Evolutionary conservation across 1,139 yeast species (phyloP).

Genomic region (Yarrowia galli): DNA sequence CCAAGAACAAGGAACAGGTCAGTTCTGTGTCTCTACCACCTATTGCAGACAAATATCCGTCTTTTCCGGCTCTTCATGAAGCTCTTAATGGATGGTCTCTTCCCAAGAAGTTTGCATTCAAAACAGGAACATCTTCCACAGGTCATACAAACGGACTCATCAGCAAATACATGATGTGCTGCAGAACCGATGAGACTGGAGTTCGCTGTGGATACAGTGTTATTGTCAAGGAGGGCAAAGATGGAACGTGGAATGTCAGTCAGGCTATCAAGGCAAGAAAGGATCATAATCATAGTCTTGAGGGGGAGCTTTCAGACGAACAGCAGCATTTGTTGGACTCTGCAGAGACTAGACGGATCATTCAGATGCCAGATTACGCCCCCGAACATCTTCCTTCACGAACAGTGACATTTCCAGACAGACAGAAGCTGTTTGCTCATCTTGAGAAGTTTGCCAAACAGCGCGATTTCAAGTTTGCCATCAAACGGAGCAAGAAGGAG

Average conservation of each 20-base stretch:
- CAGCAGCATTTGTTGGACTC: constrained; percentile 6
- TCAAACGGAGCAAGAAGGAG: constrained; percentile 22
- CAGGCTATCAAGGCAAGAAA: constrained; percentile 9
- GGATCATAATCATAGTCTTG: constrained; percentile 6
- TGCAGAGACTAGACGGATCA: constrained; percentile 22
- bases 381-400: constrained; percentile 14
- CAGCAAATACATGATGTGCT: constrained; percentile 25
- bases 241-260: constrained; percentile 10
- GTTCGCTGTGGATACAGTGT: constrained; percentile 7
- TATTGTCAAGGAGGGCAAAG: constrained; percentile 18
- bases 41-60: not conserved
- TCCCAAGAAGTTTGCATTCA: constrained; percentile 16
- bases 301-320: not conserved
- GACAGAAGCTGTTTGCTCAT: not conserved
- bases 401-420: not conserved
- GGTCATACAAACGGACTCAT: constrained; percentile 11
- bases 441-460: not conserved
- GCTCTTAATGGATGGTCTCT: constrained; percentile 6
- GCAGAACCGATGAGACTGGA: not conserved
- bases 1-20: not conserved
- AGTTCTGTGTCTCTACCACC: constrained; percentile 4
- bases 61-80: constrained; percentile 8
- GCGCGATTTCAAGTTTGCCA: constrained; percentile 17
- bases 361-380: constrained; percentile 20
- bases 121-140: constrained; percentile 16